phyloP scores from a whole-genome alignment of 2,329 filamentous ascomycete species.

The Annulohypoxylon truncatum region DNA sequence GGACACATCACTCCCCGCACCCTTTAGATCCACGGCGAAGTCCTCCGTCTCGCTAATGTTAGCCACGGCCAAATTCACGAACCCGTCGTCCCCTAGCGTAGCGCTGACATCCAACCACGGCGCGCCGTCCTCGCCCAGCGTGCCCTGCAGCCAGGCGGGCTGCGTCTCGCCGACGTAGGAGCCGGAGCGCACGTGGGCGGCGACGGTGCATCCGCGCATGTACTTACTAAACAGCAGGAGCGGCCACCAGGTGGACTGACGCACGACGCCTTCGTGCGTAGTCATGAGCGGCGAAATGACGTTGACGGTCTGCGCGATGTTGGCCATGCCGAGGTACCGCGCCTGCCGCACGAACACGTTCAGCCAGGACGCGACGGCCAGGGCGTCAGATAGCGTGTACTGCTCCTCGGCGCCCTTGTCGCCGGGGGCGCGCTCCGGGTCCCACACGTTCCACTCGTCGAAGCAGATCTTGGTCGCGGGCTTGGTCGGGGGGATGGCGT shows the following conservation, averaged over 20 bases:
- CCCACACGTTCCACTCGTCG: constrained; percentile 89
- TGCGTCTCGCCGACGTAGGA: constrained; percentile 75
- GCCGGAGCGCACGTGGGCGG: constrained; percentile 70
- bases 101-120: constrained; percentile 78
- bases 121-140: constrained; percentile 66
- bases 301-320: constrained; percentile 81
- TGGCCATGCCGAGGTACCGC: constrained; percentile 79
- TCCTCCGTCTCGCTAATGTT: constrained; percentile 74
- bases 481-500: constrained; percentile 68
- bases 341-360: constrained; percentile 82
- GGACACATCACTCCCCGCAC: constrained; percentile 64
- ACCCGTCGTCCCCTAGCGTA: constrained; percentile 66
- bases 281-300: constrained; percentile 84
- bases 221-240: constrained; percentile 74
- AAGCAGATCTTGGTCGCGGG: constrained; percentile 79
- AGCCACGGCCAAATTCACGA: constrained; percentile 75
- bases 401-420: constrained; percentile 77
- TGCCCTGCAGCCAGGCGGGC: constrained; percentile 72
- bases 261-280: constrained; percentile 68
- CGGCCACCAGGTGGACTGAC: constrained; percentile 82
- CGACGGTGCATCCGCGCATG: constrained; percentile 79
- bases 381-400: constrained; percentile 79
- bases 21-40: constrained; percentile 70
- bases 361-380: constrained; percentile 80
- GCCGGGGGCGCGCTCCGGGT: constrained; percentile 76